Base-by-base conservation (phyloP, 306 rosid genomes). In the Ochetophila trinervis region DNA sequence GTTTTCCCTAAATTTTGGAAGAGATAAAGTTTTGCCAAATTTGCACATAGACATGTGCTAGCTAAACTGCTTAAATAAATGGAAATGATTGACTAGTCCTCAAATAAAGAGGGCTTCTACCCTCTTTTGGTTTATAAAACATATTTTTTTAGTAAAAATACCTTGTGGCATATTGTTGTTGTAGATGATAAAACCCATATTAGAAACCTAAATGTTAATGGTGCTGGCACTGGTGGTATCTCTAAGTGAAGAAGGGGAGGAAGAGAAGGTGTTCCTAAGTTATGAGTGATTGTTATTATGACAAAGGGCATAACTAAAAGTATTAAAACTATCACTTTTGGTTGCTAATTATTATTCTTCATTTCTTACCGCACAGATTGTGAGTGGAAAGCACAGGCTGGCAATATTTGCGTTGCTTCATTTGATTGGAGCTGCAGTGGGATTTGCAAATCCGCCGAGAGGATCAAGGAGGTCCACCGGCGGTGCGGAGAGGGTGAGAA, bases 391-490 rank as follows among this genome's bases (percentile, higher is more conserved):
- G 88, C 85, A 58, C 85, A 84, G 67, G 88, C 88, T 8, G 88
- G 88, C 64, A 84, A 84, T 63, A 40, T 80, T 15, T 84, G 88
- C 6, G 78, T 80, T 30, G 88, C 88, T 30, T 84, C 88, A 3
- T 84, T 80, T 2, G 88, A 84, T 54, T 84, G 88, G 88, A 84
- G 67, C 67, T 84, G 88, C 72, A 84, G 88, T n/a, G 88, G 88
- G 44, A 77, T 84, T 24, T 84, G 88, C 83, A 84, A 48, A 67
- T 84, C 88, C 8, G 80, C 68, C 0, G 88, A 84, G 79, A 76
- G 85, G 75, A 84, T 84, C 67, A 84, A 84, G 74, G 88, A 84
- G 72, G 88, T 84, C 64, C 88, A 84, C 63, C 69, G 75, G 50
- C 78, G 88, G 11, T 84, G 88, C 19, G 88, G 88, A 32, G 88